phyloP scores from a whole-genome alignment of 345 rosid species.

The Trapa incisa region DNA sequence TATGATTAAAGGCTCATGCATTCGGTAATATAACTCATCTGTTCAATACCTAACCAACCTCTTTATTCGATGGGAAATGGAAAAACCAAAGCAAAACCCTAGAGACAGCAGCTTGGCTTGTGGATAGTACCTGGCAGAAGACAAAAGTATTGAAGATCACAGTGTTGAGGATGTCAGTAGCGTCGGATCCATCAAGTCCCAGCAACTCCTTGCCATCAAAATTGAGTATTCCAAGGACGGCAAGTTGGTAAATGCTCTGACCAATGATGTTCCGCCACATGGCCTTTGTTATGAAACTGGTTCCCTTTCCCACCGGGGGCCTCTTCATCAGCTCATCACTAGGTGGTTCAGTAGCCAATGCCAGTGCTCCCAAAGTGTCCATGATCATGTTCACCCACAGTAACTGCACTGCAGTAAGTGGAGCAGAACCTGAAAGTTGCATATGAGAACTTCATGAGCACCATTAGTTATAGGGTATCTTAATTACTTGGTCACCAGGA shows the following conservation, averaged over 20 bases:
- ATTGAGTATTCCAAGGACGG: constrained; percentile 46
- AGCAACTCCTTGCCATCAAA: constrained; percentile 51
- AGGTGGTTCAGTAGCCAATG: constrained; percentile 82
- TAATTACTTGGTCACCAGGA: background rate
- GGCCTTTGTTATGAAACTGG: constrained; percentile 62
- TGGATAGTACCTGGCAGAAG: constrained; percentile 66
- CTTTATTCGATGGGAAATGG: background rate
- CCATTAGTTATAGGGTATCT: background rate
- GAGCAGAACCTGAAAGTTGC: constrained; percentile 47
- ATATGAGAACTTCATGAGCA: background rate
- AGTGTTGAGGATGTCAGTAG: constrained; percentile 49
- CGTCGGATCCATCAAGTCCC: constrained; percentile 46
- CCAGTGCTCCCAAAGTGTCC: constrained; percentile 84
- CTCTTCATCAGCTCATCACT: constrained; percentile 61
- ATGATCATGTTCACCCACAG: constrained; percentile 91
- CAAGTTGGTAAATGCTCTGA: constrained; percentile 75
- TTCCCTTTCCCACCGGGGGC: constrained; percentile 37
- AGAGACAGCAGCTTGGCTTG: background rate
- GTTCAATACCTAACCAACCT: no score
- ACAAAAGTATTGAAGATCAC: constrained; percentile 83
- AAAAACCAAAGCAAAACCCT: background rate
- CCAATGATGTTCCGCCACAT: constrained; percentile 97
- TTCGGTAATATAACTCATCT: no score
- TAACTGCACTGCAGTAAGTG: constrained; percentile 76
- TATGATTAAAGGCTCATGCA: background rate